phyloP scores from a whole-genome alignment of 192 early-diverging fungal genomes.

The Allomyces javanicus region DNA sequence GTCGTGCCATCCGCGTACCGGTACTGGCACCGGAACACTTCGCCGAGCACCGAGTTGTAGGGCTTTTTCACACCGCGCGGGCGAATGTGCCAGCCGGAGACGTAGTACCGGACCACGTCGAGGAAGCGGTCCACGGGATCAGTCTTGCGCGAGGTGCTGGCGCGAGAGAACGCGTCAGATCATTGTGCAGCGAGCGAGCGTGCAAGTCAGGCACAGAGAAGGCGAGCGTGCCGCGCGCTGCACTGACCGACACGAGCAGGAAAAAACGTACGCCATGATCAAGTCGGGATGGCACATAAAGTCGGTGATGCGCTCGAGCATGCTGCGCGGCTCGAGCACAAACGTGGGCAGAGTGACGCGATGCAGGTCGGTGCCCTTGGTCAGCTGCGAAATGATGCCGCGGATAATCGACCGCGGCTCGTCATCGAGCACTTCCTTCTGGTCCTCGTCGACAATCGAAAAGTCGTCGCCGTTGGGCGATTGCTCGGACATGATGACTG shows the following conservation, averaged over 20 bases:
- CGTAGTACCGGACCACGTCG: constrained; percentile 61
- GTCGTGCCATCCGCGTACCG: constrained; percentile 44
- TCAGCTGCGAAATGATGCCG: constrained; percentile 68
- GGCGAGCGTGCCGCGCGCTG: neutral
- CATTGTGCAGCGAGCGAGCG: too few relatives aligned
- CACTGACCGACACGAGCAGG: neutral
- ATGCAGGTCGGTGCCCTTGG: constrained; percentile 77
- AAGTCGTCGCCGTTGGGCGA: neutral
- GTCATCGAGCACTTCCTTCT: constrained; percentile 60
- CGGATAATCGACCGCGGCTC: constrained; percentile 63
- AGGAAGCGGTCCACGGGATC: constrained; percentile 63
- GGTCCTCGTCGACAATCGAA: constrained; percentile 20
- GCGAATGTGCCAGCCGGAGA: constrained; percentile 83
- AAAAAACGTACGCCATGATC: constrained; percentile 38
- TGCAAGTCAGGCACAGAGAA: neutral
- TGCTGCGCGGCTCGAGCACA: constrained; percentile 80
- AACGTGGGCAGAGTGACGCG: constrained; percentile 89
- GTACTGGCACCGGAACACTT: constrained; percentile 73
- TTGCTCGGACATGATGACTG: neutral
- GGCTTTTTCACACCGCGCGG: constrained; percentile 89
- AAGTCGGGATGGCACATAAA: constrained; percentile 84
- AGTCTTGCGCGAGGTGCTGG: constrained; percentile 1
- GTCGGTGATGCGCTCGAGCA: constrained; percentile 86
- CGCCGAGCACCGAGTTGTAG: constrained; percentile 85
- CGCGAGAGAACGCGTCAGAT: too few relatives aligned